Base-by-base conservation (phyloP, 495 filamentous ascomycete species). In the Lichina pygmaea region DNA sequence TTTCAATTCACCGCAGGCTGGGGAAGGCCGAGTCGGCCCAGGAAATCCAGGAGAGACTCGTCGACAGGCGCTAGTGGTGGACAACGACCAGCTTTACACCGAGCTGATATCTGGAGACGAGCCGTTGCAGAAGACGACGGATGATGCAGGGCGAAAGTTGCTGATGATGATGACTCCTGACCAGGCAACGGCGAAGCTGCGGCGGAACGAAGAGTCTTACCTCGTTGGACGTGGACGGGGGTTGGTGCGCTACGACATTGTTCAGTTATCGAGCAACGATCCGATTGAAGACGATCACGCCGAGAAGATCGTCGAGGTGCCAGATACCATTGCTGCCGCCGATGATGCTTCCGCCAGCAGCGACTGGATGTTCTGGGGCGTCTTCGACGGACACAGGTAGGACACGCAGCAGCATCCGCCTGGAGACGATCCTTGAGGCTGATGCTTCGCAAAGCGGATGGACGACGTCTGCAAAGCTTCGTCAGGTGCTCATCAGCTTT, bases 311-410 rank as follows among this genome's bases (percentile, higher is more conserved):
- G 80, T 95, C 38, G 84, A 97, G 60, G 70, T 93, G 10, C 75
- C 80, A 3, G 59, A 69, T 30, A 64, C 58, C 44, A 63, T 71
- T 36, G 64, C 69, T 16, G 62, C 64, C 9, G 58, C 65, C 32
- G 57, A 62, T 33, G 63, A 66, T 49, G 68, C 67, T 33, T 58
- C 62, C 6, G 44, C 63, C n/a, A 73, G 62, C 41, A 83, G 70
- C 48, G 89, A 99, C 55, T 99, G 89, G 89, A 95, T 94, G 83
- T 99, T 99, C 57, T 99, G 91, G 91, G 86, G 83, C 37, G 85
- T 99, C 10, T 99, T 93, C 60, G 89, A 99, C 57, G 89, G 89
- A 0, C 89, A 97, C 60, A 79, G 81, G 83, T 86, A 60, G 57
- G 70, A 68, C 46, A 45, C 34, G 7, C 11, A 12, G n/a, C 17